Evolutionary conservation across 2,329 filamentous ascomycete species (phyloP), one percentile per base, ranked within the genome.

Genomic region (Pestalotiopsis sp.): DNA sequence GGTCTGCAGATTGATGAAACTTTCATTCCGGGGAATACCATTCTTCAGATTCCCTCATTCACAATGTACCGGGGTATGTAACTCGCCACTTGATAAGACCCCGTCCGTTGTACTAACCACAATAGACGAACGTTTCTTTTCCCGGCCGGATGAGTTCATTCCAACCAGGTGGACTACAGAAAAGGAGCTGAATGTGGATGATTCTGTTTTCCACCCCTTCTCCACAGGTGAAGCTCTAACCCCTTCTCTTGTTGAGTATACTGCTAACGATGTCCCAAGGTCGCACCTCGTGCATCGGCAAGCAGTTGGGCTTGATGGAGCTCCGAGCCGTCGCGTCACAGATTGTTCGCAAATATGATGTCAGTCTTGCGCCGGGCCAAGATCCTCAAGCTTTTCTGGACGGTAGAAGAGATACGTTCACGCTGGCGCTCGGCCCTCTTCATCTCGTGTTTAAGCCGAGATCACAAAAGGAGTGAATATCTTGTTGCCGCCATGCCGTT

Each of bases 1-100:
- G 83, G 83, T 1, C 67, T 80, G 25, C 69, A 70, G 4, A 73
- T 84, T 5, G 79, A 74, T 0, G 75, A 77, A 0, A 70, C 62
- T 0, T 78, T 75, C 41, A 77, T 82, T n/a, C 80, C 81, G 0
- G 81, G 80, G 0, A 75, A 78, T 57, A 79, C 75, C 4, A 76
- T 79, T 20, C 73, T 83, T 6, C 74, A 75, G 4, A 60, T 78
- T 2, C 78, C 78, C 0, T 72, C 73, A 3, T 74, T 77, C 38
- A 75, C 73, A 2, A 71, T 77, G 62, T 70, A 69, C 52, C 69
- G 74, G 38, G 73, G 69, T 56, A 59, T 70, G 73, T 49, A 68
- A 70, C 9, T 41, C 67, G 2, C 68, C 36, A 12, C 6, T 45
- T 36, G 23, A 49, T 25, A 63, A n/a, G 27, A 17, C 63, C n/a